Conservation (phyloP, 78 protist species). For the Dictyostelium citrinum region DNA sequence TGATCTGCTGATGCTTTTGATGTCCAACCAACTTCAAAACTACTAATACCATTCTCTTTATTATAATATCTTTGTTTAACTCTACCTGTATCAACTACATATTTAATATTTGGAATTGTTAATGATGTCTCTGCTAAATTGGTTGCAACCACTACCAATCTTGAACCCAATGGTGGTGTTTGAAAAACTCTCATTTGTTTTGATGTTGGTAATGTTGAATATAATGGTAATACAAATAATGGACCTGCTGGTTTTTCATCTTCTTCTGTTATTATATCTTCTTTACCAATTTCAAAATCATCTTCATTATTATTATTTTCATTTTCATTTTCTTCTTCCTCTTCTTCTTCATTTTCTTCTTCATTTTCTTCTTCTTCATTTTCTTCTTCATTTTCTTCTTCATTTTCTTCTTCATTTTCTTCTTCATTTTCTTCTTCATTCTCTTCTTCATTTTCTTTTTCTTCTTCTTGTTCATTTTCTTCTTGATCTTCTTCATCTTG, state of each 20-base stretch:
- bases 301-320: constrained; percentile 44
- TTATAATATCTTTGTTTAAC: constrained; percentile 79
- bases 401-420: neutral
- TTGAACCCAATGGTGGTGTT: constrained; percentile 84
- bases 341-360: constrained; percentile 17
- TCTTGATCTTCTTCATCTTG: neutral
- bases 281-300: constrained; percentile 25
- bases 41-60: constrained; percentile 70
- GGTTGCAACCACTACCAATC: constrained; percentile 98
- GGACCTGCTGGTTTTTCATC: constrained; percentile 51
- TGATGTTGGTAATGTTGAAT: constrained; percentile 86
- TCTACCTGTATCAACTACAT: constrained; percentile 94
- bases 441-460: constrained; percentile 30
- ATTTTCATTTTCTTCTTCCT: neutral
- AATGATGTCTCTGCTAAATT: constrained; percentile 99
- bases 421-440: neutral
- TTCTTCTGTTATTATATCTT: constrained; percentile 14
- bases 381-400: constrained; percentile 10
- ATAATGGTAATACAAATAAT: constrained; percentile 96
- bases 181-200: constrained; percentile 91
- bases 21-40: constrained; percentile 89
- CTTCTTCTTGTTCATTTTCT: constrained; percentile 34
- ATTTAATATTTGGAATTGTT: constrained; percentile 96
- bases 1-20: constrained; percentile 92
- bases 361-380: constrained; percentile 41